Conservation (phyloP, 257 asterid species). For the Henckelia pumila region DNA sequence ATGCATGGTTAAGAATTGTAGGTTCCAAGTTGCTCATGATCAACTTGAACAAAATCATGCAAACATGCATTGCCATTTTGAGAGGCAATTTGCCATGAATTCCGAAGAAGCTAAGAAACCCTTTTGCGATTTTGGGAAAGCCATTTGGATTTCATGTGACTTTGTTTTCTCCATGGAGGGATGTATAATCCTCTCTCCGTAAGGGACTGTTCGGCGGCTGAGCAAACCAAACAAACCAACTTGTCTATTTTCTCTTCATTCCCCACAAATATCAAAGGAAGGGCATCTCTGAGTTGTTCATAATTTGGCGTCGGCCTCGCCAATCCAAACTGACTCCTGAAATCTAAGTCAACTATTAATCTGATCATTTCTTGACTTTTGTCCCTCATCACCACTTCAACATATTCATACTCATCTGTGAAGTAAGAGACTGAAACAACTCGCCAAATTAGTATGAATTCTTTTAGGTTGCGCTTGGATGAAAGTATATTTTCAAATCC, state of each 20-base stretch:
- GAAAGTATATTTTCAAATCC: too few relatives aligned
- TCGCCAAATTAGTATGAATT: background rate
- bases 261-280: slow-evolving; percentile 59
- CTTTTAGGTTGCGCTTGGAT: too few relatives aligned
- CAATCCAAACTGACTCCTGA: slow-evolving; percentile 50
- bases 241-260: slow-evolving; percentile 44
- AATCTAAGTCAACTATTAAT: slow-evolving; percentile 53
- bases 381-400: slow-evolving; percentile 50
- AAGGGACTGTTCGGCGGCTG: slow-evolving; percentile 59
- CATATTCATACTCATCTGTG: slow-evolving; percentile 48
- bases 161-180: slow-evolving; percentile 67
- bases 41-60: slow-evolving; percentile 16
- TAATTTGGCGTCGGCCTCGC: slow-evolving; percentile 52
- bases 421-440: slow-evolving; percentile 29
- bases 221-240: slow-evolving; percentile 41
- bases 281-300: slow-evolving; percentile 42
- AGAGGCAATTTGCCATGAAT: background rate
- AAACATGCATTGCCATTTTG: slow-evolving; percentile 3
- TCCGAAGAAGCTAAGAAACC: slow-evolving; percentile 26
- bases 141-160: slow-evolving; percentile 61
- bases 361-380: slow-evolving; percentile 29
- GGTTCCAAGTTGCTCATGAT: slow-evolving; percentile 17
- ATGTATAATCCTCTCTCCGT: slow-evolving; percentile 48
- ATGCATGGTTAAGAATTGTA: background rate
- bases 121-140: slow-evolving; percentile 47